Base-by-base conservation (phyloP, 108 stramenopile genomes). In the Halocafeteria seosinensis region DNA sequence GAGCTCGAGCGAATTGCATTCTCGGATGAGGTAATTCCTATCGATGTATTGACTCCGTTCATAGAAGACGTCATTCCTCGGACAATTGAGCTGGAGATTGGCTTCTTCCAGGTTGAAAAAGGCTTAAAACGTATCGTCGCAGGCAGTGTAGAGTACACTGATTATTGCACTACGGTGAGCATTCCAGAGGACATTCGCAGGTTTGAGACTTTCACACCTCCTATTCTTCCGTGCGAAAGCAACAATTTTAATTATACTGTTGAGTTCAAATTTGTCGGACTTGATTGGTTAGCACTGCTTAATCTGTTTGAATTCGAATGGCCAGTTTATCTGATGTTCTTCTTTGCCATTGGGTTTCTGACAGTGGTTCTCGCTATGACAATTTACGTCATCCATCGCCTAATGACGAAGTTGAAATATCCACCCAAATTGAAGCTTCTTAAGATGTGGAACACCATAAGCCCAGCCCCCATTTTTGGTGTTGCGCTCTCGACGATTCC, bases 271-370 rank as follows among this genome's bases (percentile, higher is more conserved):
- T 87, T 78, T 62, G 37, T 47, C 25, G 76, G 87, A 6, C 55
- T 88, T 25, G 73, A 47, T 0, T 89, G 88, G 88, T 78, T 79
- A 58, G 79, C 84, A 26, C 70, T 89, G 34, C 60, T 87, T 0
- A 89, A 89, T 37, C 37, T 50, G 13, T 89, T 89, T 68, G 83
- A 87, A 62, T 87, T 89, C 51, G 60, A 66, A 25, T 66, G 58
- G 26, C 61, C 70, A 34, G 76, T 88, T 1, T 89, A 89, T 66
- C 59, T 87, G 31, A 30, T 84, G 9, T 78, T 85, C 35, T 89
- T 84, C 70, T 70, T 77, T 24, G 34, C 73, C 1, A 76, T 87
- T 30, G 88, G 85, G 29, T 51, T 78, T 29, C 12, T 70, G 0
- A 62, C 79, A 12, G 71, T 78, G 9, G 38, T 66, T 13, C 73